phyloP scores from a whole-genome alignment of 2,329 filamentous ascomycete genomes.

The Pseudogymnoascus sp. region DNA sequence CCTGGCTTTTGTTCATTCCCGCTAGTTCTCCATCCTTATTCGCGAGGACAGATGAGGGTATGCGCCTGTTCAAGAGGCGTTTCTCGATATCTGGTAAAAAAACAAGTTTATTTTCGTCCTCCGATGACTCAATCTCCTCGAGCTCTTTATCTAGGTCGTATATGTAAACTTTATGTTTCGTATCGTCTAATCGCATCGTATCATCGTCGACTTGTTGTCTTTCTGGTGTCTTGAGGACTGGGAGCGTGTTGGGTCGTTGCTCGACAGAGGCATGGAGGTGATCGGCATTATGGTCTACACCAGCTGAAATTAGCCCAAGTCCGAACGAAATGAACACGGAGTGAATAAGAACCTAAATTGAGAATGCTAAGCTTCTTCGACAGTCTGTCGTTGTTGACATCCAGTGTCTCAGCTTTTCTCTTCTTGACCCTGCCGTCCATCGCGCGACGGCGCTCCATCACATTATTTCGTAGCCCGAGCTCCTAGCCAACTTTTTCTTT shows the following conservation, averaged over 20 bases:
- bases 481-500: slow-evolving; percentile 9
- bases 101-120: slow-evolving; percentile 57
- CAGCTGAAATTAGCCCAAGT: slow-evolving; percentile 9
- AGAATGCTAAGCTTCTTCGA: slow-evolving; percentile 78
- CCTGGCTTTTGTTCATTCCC: slow-evolving; percentile 42
- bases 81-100: slow-evolving; percentile 84
- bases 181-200: slow-evolving; percentile 76
- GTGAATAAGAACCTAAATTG: slow-evolving; percentile 60
- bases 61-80: slow-evolving; percentile 66
- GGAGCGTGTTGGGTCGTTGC: slow-evolving; percentile 31
- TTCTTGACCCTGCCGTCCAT: slow-evolving; percentile 36
- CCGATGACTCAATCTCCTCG: slow-evolving; percentile 56
- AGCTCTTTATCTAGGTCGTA: slow-evolving; percentile 86
- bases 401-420: slow-evolving; percentile 54
- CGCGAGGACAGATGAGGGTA: slow-evolving; percentile 54
- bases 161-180: slow-evolving; percentile 83
- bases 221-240: slow-evolving; percentile 3
- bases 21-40: slow-evolving; percentile 49
- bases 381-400: slow-evolving; percentile 68
- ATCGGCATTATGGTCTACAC: slow-evolving; percentile 53
- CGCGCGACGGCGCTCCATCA: slow-evolving; percentile 29
- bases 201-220: slow-evolving; percentile 41
- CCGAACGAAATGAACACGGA: slow-evolving; percentile 11
- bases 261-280: slow-evolving; percentile 63
- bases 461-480: slow-evolving; percentile 13